Percentiles rank a stretch among this genome's conserved stretches.
Evolutionary conservation across 352 stramenopile genomes (phyloP).

Genomic region (Globisporangium cederbergense): DNA sequence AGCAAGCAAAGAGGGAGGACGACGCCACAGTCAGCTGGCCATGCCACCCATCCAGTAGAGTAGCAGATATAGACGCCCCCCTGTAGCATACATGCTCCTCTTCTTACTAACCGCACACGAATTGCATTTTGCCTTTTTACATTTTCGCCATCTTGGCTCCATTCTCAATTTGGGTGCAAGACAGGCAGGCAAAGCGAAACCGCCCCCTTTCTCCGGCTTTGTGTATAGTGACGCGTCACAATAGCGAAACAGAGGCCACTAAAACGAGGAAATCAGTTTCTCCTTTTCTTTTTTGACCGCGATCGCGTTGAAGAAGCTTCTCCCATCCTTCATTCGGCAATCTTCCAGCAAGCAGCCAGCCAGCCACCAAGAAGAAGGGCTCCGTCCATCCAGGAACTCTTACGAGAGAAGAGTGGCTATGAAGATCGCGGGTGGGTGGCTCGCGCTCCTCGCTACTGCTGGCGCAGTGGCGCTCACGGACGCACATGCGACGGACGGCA

Average conservation of each 20-base stretch:
- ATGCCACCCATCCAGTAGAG: background rate
- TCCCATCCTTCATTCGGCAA: constrained; percentile 6
- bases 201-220: background rate
- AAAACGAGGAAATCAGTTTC: background rate
- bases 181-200: background rate
- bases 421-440: constrained; percentile 9
- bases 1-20: background rate
- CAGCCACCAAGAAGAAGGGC: background rate
- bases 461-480: background rate
- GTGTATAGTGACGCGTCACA: background rate
- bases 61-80: constrained; percentile 5
- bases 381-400: background rate
- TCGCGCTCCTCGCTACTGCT: constrained; percentile 4
- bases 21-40: background rate
- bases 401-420: background rate
- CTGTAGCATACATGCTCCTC: background rate
- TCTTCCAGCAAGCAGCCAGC: constrained; percentile 5
- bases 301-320: background rate
- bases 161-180: constrained; percentile 1
- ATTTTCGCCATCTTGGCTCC: background rate
- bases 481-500: background rate
- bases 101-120: background rate
- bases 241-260: background rate
- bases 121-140: background rate
- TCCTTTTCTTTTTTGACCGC: background rate